Base-by-base conservation (phyloP, 495 filamentous ascomycete genomes). In the Lasiosphaeria ovina region DNA sequence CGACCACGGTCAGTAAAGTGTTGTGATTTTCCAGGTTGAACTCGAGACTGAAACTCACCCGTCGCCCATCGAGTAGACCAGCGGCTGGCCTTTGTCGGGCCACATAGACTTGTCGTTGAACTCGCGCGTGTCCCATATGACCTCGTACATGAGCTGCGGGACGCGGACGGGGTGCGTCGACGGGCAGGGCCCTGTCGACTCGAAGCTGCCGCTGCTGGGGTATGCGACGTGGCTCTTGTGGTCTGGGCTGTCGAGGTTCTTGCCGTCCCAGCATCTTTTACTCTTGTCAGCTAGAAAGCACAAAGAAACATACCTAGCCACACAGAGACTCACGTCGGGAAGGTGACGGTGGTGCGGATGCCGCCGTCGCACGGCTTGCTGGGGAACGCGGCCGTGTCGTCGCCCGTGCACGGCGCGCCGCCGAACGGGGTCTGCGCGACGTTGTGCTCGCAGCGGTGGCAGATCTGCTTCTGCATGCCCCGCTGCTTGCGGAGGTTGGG, bases 181-280 rank as follows among this genome's bases (percentile, higher is more conserved):
- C 6, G 79, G 79, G 66, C 79, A 81, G 4, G 73, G 62, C 1
- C 74, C 73, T 6, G 67, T 69, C 6, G 68, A 60, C 48, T 75
- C 70, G 59, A 77, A 77, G n/a, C 69, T 70, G 16, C 74, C 76
- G 54, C 60, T 67, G 8, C 66, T 68, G 9, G 74, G 74, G 62
- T 79, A 81, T 8, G 78, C 71, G 4, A 77, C 66, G 66, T 84
- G 81, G 58, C 71, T 67, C 59, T 75, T 77, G 71, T 83, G 81
- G 66, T 83, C 77, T 44, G 74, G 68, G 54, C 75, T 79, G 66
- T 82, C 81, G 14, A 82, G 59, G 63, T 81, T 82, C 64, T 76
- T 72, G 40, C 83, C 83, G 67, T 85, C 82, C 82, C 81, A 85
- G 67, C 78, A 63, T 48, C 60, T 62, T 16, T 44, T 24, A 2